Evolutionary conservation across 805 yeast species (phyloP), one percentile per base, ranked within the genome.

Genomic region (Yarrowia deformans): DNA sequence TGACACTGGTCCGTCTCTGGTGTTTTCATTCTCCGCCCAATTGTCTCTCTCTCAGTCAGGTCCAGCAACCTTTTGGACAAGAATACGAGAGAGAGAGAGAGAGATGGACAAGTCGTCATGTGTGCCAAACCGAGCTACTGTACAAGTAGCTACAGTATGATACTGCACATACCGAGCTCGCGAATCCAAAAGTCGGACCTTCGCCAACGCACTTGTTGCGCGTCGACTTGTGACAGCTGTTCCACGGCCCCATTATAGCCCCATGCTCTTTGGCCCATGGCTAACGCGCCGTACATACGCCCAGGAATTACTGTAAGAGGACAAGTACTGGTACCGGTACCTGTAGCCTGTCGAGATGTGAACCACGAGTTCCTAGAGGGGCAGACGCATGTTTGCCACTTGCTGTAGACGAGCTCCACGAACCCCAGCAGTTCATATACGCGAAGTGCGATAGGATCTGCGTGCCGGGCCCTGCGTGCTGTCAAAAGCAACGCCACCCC

Each of bases 401-500:
- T 23, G 29, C 29, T 23, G 29, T 23, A 4, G 29, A 23, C 29
- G 4, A 23, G 29, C 29, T 23, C 29, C 29, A 23, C 29, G 29
- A 3, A 5, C 37, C 10, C 37, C 37, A 5, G 13, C 19, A 23
- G 29, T 23, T 10, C 12, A 52, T 10, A 52, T 18, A 34, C 42
- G 54, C 23, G 50, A 18, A 29, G 54, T 29, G 54, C 37, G 55
- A 34, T 32, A n/a, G 16, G 3, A 32, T 50, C 34, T 50, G 37
- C 6, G 6, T 16, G 54, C 9, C 29, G 35, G 56, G 56, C 58
- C 58, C 58, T 54, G 58, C 58, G 58, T 54, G 58, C 29, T 19
- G 58, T n/a, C 43, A 54, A 54, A 54, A 54, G 58, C 58, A 54
- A 54, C 19, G n/a, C 43, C 43, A 54, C 58, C 43, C 32, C 58